Base-by-base conservation (phyloP, 2,329 filamentous ascomycete species). In the Paramyrothecium roridum region DNA sequence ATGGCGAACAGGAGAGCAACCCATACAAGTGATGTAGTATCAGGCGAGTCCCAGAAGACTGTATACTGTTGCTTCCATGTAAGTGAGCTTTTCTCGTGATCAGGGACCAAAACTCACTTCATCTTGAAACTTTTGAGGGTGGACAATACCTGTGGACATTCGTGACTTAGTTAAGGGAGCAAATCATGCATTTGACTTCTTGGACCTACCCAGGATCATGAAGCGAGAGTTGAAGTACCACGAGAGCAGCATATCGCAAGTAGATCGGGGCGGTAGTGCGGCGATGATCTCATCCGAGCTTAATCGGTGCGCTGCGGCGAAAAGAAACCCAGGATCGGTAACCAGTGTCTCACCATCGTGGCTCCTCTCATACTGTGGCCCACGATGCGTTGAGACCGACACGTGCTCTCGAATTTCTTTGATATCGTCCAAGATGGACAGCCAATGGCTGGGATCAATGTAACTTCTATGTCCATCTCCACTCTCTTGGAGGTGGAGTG, bases 1-100 rank as follows among this genome's bases (percentile, higher is more conserved):
- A 79, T 70, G 4, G 76, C 74, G 37, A 76, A 73, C 8, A 80
- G 67, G 8, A 78, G 70, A 45, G 74, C 78, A 6, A 78, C 67
- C 78, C 78, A 80, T 26, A 79, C 63, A 3, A 74, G 61, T 34
- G 73, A 73, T 2, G 72, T 68, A 2, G 65, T 66, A 2, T 63
- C 57, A 0, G 75, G 70, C 2, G 70, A 58, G 16, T 63, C 62
- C 77, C 78, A 80, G 56, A 80, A 80, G 0, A 64, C 65, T 21
- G 74, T 71, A 49, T 79, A 80, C 59, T 76, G 64, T 45, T 3
- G 19, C 22, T n/a, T 4, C 12, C 13, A 17, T 16, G 37, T 43
- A 43, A 43, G 37, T 19, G 7, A 6, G 10, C 6, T 30, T 10
- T 30, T 30, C 26, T 10, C 26, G 26, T 10, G 10, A 30, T 30